phyloP scores from a whole-genome alignment of 495 filamentous ascomycete genomes.

The Acidiella bohemica region DNA sequence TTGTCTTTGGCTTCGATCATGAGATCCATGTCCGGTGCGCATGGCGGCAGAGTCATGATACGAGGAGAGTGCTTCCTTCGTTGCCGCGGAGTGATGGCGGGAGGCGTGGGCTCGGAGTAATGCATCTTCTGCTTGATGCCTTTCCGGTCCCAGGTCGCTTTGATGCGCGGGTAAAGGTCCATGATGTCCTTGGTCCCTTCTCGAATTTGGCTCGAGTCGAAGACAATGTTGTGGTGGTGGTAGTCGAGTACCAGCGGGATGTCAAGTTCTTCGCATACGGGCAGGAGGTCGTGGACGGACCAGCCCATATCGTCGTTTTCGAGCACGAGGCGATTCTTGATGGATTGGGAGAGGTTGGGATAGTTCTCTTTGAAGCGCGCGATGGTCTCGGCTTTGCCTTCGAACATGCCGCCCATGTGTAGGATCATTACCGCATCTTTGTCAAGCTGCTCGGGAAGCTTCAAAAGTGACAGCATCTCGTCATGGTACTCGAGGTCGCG shows the following conservation, averaged over 20 bases:
- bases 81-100: constrained; percentile 61
- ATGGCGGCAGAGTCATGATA: constrained; percentile 67
- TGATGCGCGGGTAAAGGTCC: constrained; percentile 55
- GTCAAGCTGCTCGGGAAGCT: constrained; percentile 64
- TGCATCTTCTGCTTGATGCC: constrained; percentile 92
- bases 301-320: constrained; percentile 92
- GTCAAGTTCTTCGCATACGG: constrained; percentile 81
- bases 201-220: constrained; percentile 54
- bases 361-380: constrained; percentile 76
- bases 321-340: constrained; percentile 74
- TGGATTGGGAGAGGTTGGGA: constrained; percentile 41
- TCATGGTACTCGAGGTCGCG: constrained; percentile 84
- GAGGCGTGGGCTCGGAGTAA: constrained; percentile 66
- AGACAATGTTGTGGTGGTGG: constrained; percentile 92
- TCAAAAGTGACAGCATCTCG: constrained; percentile 68
- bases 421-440: constrained; percentile 89
- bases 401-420: constrained; percentile 87
- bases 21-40: constrained; percentile 67
- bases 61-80: constrained; percentile 73
- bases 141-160: constrained; percentile 75
- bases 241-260: constrained; percentile 89
- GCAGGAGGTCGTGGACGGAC: constrained; percentile 82
- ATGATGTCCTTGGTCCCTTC: constrained; percentile 80
- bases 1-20: constrained; percentile 99
- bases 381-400: constrained; percentile 72